Evolutionary conservation across 768 basidiomycete species (phyloP).

Genomic region (Russula olivacea): DNA sequence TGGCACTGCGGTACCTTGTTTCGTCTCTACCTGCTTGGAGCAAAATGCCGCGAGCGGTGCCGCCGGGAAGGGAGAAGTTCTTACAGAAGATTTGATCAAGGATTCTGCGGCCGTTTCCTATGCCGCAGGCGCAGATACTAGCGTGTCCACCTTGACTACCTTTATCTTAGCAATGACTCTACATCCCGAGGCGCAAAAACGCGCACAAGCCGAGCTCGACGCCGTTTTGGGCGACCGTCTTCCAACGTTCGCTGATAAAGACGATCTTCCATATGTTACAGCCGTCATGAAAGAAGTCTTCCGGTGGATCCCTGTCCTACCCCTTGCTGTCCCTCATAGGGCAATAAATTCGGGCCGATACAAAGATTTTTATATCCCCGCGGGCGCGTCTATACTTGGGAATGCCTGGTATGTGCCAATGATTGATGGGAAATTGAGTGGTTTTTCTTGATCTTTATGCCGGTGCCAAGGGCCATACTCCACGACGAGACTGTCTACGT

Average conservation of each 20-base stretch:
- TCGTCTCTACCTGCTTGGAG: conserved; percentile 19
- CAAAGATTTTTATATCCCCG: conserved; percentile 30
- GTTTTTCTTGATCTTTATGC: background rate
- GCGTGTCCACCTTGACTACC: conserved; percentile 19
- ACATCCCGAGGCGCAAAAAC: conserved; percentile 27
- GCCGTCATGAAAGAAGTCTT: conserved; percentile 26
- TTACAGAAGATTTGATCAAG: conserved; percentile 22
- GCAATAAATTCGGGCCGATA: conserved; percentile 27
- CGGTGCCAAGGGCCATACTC: conserved; percentile 22
- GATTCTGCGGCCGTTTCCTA: conserved; percentile 23
- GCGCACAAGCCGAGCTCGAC: conserved; percentile 29
- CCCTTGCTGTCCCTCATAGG: conserved; percentile 26
- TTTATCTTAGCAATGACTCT: conserved; percentile 28
- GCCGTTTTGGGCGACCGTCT: conserved; percentile 26
- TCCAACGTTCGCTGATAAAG: conserved; percentile 25
- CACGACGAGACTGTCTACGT: conserved; percentile 23
- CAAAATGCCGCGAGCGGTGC: conserved; percentile 12
- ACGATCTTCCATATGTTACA: conserved; percentile 20
- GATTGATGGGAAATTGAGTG: background rate
- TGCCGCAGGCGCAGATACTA: conserved; percentile 23
- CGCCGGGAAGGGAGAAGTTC: conserved; percentile 17
- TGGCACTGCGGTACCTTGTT: conserved; percentile 20
- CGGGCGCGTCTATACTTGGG: conserved; percentile 26
- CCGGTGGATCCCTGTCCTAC: conserved; percentile 26
- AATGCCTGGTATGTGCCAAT: conserved; percentile 23